Evolutionary conservation across 2,329 filamentous ascomycete species (phyloP).

Genomic region (Aspergillus chevalieri): DNA sequence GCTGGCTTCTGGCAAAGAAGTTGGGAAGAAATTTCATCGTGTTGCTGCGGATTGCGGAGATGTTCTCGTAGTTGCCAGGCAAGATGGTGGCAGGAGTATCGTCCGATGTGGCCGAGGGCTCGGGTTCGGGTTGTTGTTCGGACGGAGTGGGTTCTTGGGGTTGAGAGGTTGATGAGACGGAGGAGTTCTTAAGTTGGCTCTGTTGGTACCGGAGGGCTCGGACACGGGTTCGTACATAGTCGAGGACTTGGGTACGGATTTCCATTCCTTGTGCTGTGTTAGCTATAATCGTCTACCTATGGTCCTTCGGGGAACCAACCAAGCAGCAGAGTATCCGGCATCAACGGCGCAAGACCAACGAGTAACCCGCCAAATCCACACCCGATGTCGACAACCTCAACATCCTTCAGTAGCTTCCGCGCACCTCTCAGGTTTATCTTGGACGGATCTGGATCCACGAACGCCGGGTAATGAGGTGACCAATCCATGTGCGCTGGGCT

Average conservation of each 20-base stretch:
- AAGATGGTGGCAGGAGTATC: constrained; percentile 13
- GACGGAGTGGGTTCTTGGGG: background rate
- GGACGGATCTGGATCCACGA: constrained; percentile 41
- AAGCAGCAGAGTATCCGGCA: constrained; percentile 77
- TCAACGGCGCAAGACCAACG: constrained; percentile 71
- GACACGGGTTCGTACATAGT: constrained; percentile 85
- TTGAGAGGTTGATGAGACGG: constrained; percentile 1
- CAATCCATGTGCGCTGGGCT: constrained; percentile 85
- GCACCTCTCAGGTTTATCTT: constrained; percentile 27
- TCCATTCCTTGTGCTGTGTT: constrained; percentile 62
- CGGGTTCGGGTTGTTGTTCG: background rate
- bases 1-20: constrained; percentile 76
- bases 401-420: constrained; percentile 55
- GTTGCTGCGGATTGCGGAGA: constrained; percentile 82
- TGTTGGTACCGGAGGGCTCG: constrained; percentile 61
- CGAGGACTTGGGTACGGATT: constrained; percentile 81
- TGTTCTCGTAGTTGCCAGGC: constrained; percentile 66
- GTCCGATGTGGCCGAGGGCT: background rate
- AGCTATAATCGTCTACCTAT: background rate
- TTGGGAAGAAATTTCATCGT: constrained; percentile 99
- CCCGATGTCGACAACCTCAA: constrained; percentile 93
- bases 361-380: constrained; percentile 92
- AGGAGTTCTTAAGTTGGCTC: constrained; percentile 16
- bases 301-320: constrained; percentile 47
- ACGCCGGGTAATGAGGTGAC: constrained; percentile 75